Conservation (phyloP, 805 yeast species). For the Yamadazyma akitaensis region DNA sequence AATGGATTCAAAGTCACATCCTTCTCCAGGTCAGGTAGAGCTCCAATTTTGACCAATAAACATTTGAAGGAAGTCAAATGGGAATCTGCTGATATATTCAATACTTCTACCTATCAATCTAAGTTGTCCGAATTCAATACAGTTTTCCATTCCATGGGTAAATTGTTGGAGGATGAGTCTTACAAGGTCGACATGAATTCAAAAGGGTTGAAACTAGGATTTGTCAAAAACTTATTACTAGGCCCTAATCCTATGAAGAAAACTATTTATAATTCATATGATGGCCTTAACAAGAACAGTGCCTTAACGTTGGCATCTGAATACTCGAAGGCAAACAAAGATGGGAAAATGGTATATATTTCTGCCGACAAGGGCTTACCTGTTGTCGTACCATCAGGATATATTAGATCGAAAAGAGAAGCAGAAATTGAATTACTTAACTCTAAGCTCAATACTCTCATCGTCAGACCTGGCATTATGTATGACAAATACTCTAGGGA, state of each 20-base stretch:
- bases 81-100: constrained; percentile 65
- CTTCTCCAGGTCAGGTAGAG: constrained; percentile 60
- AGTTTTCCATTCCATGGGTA: constrained; percentile 83
- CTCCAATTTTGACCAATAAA: constrained; percentile 35
- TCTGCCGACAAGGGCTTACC: constrained; percentile 77
- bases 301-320: constrained; percentile 55
- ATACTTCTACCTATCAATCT: constrained; percentile 54
- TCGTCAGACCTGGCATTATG: constrained; percentile 83
- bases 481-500: constrained; percentile 45
- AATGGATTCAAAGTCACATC: constrained; percentile 67
- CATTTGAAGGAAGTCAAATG: constrained; percentile 65
- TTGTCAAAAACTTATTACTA: constrained; percentile 23
- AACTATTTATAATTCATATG: constrained; percentile 46
- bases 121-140: constrained; percentile 50
- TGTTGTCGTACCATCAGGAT: constrained; percentile 57
- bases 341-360: constrained; percentile 53
- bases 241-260: constrained; percentile 65
- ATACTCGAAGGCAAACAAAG: constrained; percentile 6
- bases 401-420: constrained; percentile 69
- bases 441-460: constrained; percentile 52
- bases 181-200: constrained; percentile 58
- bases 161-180: constrained; percentile 61
- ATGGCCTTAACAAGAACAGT: constrained; percentile 64
- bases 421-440: constrained; percentile 63
- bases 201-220: constrained; percentile 6